Conservation (phyloP, 2,329 filamentous ascomycete species). For the Talaromyces marneffei region DNA sequence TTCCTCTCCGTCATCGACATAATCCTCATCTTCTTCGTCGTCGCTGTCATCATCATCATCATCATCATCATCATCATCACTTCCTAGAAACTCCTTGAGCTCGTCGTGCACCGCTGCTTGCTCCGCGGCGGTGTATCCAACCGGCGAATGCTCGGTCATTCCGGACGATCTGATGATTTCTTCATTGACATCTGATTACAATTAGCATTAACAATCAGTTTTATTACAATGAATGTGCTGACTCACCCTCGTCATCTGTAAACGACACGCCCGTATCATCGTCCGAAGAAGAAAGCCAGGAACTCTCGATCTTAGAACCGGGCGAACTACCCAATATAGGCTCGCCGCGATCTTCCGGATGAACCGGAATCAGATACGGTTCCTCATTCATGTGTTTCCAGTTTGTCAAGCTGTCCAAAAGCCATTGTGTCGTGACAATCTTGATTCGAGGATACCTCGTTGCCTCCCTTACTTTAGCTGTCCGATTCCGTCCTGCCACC, state of each 20-base stretch:
- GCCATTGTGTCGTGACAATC: constrained; percentile 89
- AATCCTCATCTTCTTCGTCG: constrained; percentile 39
- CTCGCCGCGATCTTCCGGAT: constrained; percentile 58
- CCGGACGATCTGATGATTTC: constrained; percentile 49
- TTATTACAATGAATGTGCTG: not conserved
- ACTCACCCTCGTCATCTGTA: constrained; percentile 39
- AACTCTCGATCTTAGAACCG: constrained; percentile 40
- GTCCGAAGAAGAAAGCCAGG: constrained; percentile 41
- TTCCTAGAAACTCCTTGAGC: constrained; percentile 63
- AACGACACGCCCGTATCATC: constrained; percentile 45
- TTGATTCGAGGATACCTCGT: constrained; percentile 73
- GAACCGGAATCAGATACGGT: constrained; percentile 71
- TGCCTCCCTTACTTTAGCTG: constrained; percentile 85
- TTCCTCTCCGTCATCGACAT: constrained; percentile 3
- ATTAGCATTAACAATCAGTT: too few relatives aligned
- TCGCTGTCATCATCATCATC: constrained; percentile 48
- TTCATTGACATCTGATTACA: constrained; percentile 32
- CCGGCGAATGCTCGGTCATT: constrained; percentile 44
- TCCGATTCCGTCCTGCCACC: constrained; percentile 59
- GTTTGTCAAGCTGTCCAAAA: constrained; percentile 73
- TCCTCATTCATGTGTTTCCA: constrained; percentile 77
- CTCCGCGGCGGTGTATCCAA: constrained; percentile 57
- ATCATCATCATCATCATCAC: constrained; percentile 45
- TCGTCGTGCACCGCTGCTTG: constrained; percentile 65
- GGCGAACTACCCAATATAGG: constrained; percentile 30